Evolutionary conservation across 345 rosid species (phyloP).

Genomic region (Chamaenerion angustifolium): DNA sequence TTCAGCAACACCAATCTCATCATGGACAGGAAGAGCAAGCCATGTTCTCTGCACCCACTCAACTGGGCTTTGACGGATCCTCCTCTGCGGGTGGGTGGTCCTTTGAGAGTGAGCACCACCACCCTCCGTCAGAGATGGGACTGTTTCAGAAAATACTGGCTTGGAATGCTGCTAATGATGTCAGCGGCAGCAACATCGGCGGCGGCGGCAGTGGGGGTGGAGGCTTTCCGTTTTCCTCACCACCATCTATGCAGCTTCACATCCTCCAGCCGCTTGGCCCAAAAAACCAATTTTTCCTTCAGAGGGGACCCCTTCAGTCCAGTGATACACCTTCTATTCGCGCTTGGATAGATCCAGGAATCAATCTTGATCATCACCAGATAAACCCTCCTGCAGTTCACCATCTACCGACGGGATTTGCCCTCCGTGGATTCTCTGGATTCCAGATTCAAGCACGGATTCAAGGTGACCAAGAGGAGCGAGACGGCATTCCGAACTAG

Average conservation of each 20-base stretch:
- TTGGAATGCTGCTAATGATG: slow-evolving; percentile 39
- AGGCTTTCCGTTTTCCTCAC: slow-evolving; percentile 40
- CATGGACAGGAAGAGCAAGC: slow-evolving; percentile 19
- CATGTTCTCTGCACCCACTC: slow-evolving; percentile 32
- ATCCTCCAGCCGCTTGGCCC: slow-evolving; percentile 42
- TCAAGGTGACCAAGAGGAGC: slow-evolving; percentile 80
- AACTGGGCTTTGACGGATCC: slow-evolving; percentile 32
- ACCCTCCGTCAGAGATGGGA: slow-evolving; percentile 19
- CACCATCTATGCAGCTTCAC: slow-evolving; percentile 3
- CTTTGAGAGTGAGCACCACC: too few species aligned
- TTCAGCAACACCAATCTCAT: slow-evolving; percentile 20
- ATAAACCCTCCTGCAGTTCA: slow-evolving; percentile 24
- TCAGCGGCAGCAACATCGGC: slow-evolving; percentile 22
- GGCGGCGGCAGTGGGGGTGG: too few species aligned
- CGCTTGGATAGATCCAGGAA: slow-evolving; percentile 61
- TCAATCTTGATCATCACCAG: slow-evolving; percentile 20
- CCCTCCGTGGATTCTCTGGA: slow-evolving; percentile 56
- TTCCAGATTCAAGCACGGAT: slow-evolving; percentile 80
- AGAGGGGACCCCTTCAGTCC: slow-evolving; percentile 99
- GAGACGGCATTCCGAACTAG: slow-evolving; percentile 48
- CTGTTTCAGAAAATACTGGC: slow-evolving; percentile 26
- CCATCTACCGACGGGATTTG: slow-evolving; percentile 31
- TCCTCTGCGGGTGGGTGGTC: slow-evolving; percentile 40
- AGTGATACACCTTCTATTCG: slow-evolving; percentile 62
- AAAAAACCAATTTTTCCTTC: slow-evolving; percentile 38